A percentile compares a stretch with the other conserved stretches of the same genome.
phyloP scores from a whole-genome alignment of 176 grass and related monocot genomes.

The Bolboschoenus planiculmis region DNA sequence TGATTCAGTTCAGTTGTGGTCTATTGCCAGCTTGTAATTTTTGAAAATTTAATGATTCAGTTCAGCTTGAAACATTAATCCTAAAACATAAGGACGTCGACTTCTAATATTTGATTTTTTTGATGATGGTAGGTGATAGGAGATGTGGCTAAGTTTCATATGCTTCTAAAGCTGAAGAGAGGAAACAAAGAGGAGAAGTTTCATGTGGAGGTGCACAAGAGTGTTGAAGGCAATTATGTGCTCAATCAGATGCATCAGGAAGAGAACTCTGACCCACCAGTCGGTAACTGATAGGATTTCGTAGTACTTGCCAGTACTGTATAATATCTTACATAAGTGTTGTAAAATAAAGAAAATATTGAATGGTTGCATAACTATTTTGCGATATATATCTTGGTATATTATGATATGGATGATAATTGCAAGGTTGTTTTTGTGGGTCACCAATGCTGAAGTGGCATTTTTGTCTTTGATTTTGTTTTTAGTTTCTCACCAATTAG shows the following conservation, averaged over 20 bases:
- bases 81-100: neutral
- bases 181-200: constrained; percentile 80
- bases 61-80: neutral
- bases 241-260: constrained; percentile 57
- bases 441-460: neutral
- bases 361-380: neutral
- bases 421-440: neutral
- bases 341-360: constrained; percentile 6
- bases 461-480: neutral
- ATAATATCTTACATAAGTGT: neutral
- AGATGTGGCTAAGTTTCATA: constrained; percentile 56
- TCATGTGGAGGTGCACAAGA: constrained; percentile 88
- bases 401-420: neutral
- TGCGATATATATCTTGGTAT: neutral
- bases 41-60: neutral
- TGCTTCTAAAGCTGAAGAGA: constrained; percentile 87
- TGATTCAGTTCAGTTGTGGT: neutral
- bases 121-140: constrained; percentile 39
- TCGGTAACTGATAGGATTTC: constrained; percentile 24
- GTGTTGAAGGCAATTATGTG: constrained; percentile 63
- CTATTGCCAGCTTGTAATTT: neutral
- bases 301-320: neutral
- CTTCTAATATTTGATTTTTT: too few relatives aligned
- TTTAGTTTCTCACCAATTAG: too few relatives aligned
- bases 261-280: constrained; percentile 38